Conservation (phyloP, 73 alveolate genomes). For the Paramecium pentaurelia region DNA sequence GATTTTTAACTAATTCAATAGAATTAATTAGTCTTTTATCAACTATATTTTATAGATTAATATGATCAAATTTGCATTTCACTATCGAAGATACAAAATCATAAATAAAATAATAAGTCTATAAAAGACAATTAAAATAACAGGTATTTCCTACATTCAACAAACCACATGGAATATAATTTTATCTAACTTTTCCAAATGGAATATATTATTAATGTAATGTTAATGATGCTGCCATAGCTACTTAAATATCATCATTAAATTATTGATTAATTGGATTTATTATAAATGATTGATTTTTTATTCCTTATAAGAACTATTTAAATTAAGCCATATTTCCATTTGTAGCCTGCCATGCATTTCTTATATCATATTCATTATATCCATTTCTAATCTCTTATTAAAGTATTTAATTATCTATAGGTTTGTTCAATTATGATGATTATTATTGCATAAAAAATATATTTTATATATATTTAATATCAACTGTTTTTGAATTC, state of each 20-base stretch:
- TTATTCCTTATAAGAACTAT: background rate
- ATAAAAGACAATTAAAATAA: conserved; percentile 79
- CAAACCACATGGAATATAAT: conserved; percentile 72
- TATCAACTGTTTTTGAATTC: background rate
- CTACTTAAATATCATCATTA: background rate
- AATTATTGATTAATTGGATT: background rate
- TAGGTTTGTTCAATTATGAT: background rate
- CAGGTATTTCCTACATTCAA: conserved; percentile 88
- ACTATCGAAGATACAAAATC: conserved; percentile 68
- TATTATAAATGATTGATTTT: background rate
- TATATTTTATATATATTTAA: background rate
- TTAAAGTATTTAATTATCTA: background rate
- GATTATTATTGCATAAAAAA: background rate
- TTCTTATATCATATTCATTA: background rate
- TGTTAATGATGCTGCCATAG: background rate
- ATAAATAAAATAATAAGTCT: conserved; percentile 74
- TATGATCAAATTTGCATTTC: conserved; percentile 41
- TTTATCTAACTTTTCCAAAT: conserved; percentile 37
- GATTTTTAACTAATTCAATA: conserved; percentile 49
- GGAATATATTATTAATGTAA: background rate
- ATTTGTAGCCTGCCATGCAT: background rate
- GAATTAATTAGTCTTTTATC: conserved; percentile 58
- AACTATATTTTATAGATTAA: background rate
- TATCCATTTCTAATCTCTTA: background rate
- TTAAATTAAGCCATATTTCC: background rate